Evolutionary conservation across 306 rosid genomes (phyloP).

Genomic region (Vicia villosa): DNA sequence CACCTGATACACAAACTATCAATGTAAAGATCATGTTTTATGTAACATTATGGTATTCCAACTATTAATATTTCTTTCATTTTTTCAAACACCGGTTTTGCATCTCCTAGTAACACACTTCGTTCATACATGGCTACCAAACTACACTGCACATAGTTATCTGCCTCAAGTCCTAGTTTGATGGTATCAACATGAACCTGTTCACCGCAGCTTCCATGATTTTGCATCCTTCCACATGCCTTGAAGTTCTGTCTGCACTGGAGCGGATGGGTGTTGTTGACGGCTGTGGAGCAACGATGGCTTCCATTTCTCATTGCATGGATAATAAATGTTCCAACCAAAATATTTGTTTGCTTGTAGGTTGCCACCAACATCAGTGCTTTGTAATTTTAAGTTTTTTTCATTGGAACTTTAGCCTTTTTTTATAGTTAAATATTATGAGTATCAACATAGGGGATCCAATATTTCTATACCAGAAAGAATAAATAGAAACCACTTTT

Average conservation of each 20-base stretch:
- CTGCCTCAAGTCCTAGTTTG: constrained; percentile 51
- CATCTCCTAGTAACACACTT: constrained; percentile 48
- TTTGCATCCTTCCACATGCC: constrained; percentile 60
- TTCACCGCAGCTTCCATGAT: constrained; percentile 43
- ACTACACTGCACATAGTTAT: constrained; percentile 52
- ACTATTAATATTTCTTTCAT: constrained; percentile 43
- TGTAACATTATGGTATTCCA: constrained; percentile 72
- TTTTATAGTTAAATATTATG: no score
- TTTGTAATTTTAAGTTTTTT: no score
- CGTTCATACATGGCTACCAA: constrained; percentile 65
- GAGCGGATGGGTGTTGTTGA: constrained; percentile 27
- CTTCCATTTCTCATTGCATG: constrained; percentile 29
- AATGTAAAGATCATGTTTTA: constrained; percentile 41
- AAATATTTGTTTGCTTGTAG: no score
- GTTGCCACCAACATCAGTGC: no score
- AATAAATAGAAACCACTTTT: no score
- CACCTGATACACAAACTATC: no score
- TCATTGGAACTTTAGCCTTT: no score
- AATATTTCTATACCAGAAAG: no score
- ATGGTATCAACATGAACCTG: constrained; percentile 60
- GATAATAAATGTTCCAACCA: constrained; percentile 2
- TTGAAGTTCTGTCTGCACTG: constrained; percentile 12
- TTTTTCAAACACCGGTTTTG: constrained; percentile 48
- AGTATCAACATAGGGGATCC: no score
- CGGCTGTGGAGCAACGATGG: constrained; percentile 32